Evolutionary conservation across 768 basidiomycete species (phyloP).

Genomic region (Tulasnella sp.): DNA sequence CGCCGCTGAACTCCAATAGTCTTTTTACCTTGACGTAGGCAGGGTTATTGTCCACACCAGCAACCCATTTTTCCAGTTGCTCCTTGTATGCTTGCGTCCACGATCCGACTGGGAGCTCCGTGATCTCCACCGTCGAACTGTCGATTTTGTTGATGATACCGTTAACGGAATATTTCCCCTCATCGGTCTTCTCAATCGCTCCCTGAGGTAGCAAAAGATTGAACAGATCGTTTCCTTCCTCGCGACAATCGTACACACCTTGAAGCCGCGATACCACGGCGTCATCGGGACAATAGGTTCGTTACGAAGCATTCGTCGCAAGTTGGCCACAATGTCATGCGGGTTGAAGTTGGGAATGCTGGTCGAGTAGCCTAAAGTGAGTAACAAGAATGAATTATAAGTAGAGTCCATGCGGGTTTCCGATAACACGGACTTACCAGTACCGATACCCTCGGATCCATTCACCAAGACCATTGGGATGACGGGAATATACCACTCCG

Average conservation of each 20-base stretch:
- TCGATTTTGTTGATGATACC: constrained; percentile 67
- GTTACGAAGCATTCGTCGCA: constrained; percentile 73
- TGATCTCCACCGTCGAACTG: constrained; percentile 87
- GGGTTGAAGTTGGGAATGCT: constrained; percentile 88
- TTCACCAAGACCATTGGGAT: constrained; percentile 85
- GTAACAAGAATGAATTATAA: background rate
- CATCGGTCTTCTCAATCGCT: constrained; percentile 56
- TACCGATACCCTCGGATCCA: constrained; percentile 95
- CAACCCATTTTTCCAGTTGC: constrained; percentile 79
- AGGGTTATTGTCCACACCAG: constrained; percentile 60
- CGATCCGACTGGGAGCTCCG: constrained; percentile 85
- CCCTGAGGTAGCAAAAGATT: constrained; percentile 34
- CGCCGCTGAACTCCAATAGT: background rate
- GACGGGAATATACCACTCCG: constrained; percentile 87
- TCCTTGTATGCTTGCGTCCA: constrained; percentile 93
- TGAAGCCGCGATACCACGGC: constrained; percentile 96
- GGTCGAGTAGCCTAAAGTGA: constrained; percentile 78
- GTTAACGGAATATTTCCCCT: constrained; percentile 72
- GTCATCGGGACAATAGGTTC: constrained; percentile 78
- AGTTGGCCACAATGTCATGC: constrained; percentile 73
- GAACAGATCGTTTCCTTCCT: background rate
- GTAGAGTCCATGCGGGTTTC: background rate
- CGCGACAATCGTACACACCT: constrained; percentile 20
- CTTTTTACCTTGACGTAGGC: constrained; percentile 66
- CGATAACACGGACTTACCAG: constrained; percentile 40